Evolutionary conservation across 108 stramenopile species (phyloP).

Genomic region (Aurantiochytrium sp.): DNA sequence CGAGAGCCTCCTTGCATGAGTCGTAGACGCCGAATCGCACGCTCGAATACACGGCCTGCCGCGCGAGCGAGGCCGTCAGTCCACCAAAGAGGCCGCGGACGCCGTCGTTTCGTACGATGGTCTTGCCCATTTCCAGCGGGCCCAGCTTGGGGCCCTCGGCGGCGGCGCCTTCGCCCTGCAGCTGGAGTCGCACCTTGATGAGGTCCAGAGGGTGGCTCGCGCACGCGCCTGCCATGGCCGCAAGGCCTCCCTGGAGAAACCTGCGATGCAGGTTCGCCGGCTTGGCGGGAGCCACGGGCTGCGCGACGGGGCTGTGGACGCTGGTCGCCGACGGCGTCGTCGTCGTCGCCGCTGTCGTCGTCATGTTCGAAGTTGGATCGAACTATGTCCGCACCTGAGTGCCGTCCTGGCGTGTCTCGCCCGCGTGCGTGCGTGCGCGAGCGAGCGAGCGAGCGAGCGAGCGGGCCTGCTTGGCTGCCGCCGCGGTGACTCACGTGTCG

Average conservation of each 20-base stretch:
- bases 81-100: not conserved
- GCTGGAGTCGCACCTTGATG: conserved; percentile 26
- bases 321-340: no score
- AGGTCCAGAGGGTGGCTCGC: conserved; percentile 33
- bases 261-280: not conserved
- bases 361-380: no score
- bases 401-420: no score
- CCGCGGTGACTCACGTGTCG: no score
- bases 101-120: not conserved
- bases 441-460: no score
- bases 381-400: no score
- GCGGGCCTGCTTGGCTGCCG: no score
- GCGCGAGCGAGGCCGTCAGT: not conserved
- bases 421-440: no score
- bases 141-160: not conserved
- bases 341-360: no score
- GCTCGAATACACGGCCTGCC: conserved; percentile 30
- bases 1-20: conserved; percentile 12
- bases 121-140: not conserved
- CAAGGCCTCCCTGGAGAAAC: not conserved
- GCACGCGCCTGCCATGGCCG: conserved; percentile 11
- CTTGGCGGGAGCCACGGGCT: not conserved
- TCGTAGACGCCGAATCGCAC: conserved; percentile 28
- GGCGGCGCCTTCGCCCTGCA: conserved; percentile 8
- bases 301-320: no score